Conservation (phyloP, 2,329 filamentous ascomycete species). For the Microcyclosporella mali region DNA sequence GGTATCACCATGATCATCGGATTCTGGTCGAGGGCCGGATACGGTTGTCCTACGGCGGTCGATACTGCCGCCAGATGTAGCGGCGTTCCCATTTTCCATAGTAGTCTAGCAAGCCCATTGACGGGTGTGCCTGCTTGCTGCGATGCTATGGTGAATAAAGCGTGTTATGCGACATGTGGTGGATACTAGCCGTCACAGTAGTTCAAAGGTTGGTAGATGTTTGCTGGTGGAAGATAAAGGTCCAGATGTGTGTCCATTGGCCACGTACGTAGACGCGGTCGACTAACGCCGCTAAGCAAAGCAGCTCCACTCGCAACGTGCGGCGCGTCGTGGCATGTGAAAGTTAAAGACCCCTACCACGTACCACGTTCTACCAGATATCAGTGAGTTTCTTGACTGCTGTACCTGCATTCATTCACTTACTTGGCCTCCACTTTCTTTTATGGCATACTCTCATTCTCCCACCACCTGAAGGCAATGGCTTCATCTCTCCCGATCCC, state of each 20-base stretch:
- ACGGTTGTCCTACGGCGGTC: constrained; percentile 19
- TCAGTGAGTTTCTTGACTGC: neutral
- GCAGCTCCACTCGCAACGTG: no score
- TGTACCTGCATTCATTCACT: neutral
- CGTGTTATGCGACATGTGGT: neutral
- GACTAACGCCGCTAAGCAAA: no score
- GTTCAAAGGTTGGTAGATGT: no score
- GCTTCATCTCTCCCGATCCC: constrained; percentile 54
- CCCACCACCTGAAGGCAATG: constrained; percentile 39
- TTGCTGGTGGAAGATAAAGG: no score
- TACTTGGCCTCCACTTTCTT: neutral
- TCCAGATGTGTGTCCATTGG: no score
- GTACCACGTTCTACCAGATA: no score
- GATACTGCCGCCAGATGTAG: constrained; percentile 23
- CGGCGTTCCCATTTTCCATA: constrained; percentile 29
- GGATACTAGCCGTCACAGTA: no score
- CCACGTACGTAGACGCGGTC: no score
- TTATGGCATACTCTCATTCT: neutral
- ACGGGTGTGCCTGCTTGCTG: constrained; percentile 8
- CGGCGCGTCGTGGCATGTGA: no score
- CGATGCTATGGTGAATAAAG: neutral
- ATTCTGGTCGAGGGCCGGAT: constrained; percentile 14
- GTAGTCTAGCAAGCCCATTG: constrained; percentile 13
- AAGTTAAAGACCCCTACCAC: no score
- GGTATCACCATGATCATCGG: constrained; percentile 8